These are phyloP conservation scores for Eucalyptus marginata DNA, from an alignment of 345 rosid species.

Conservation along the genomic window DNA sequence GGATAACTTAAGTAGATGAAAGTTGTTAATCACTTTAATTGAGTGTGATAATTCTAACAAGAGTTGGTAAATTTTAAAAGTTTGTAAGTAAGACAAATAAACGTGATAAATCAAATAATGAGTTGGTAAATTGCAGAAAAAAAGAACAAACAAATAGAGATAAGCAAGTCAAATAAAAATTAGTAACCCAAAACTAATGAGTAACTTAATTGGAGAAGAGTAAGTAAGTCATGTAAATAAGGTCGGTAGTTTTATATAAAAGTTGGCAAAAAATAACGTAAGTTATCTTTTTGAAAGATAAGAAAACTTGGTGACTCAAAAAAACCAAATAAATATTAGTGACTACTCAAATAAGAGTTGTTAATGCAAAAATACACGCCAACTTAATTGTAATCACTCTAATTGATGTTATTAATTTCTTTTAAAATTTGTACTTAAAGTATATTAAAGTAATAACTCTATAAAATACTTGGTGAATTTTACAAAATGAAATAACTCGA, in stretches of 20 bases:
- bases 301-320: background rate
- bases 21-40: background rate
- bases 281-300: background rate
- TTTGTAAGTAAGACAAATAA: background rate
- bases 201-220: background rate
- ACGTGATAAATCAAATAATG: background rate
- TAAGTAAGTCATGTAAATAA: background rate
- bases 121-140: background rate
- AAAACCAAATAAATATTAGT: background rate
- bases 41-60: background rate
- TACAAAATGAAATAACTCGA: background rate
- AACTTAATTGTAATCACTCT: background rate
- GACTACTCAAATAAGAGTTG: background rate
- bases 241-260: background rate
- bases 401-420: background rate
- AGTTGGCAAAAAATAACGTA: background rate
- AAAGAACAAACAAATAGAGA: background rate
- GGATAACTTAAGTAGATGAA: background rate
- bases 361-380: background rate
- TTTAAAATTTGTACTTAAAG: background rate
- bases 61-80: background rate
- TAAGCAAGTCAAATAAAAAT: background rate
- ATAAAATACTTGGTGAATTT: background rate
- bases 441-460: background rate
- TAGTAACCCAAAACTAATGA: background rate